A percentile compares a stretch with the other conserved stretches of the same genome.
Conservation (phyloP, 1,139 yeast species). For the Kurtzmaniella natalensis region DNA sequence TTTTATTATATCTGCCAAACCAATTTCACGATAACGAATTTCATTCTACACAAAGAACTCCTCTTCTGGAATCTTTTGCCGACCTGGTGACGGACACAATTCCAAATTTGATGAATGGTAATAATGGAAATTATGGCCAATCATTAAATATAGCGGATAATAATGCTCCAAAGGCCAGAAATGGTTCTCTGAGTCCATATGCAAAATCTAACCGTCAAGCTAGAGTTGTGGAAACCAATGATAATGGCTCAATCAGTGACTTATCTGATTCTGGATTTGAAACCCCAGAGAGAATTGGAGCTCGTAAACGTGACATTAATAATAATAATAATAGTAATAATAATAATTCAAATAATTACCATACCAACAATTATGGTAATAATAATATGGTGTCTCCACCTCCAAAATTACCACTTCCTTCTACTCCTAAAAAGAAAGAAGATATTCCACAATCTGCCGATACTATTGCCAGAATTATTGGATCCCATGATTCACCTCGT, state of each 20-base stretch:
- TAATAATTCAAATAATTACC: constrained; percentile 1
- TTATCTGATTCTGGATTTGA: constrained; percentile 9
- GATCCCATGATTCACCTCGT: constrained; percentile 21
- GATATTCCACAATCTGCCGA: constrained; percentile 3
- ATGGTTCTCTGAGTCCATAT: constrained; percentile 34
- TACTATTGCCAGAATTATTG: constrained; percentile 7
- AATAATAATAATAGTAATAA: background rate
- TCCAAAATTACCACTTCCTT: constrained; percentile 30
- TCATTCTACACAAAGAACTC: constrained; percentile 16
- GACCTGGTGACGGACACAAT: background rate
- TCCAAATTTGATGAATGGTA: background rate
- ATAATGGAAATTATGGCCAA: background rate
- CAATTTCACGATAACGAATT: constrained; percentile 36
- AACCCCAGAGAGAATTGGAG: background rate
- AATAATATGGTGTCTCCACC: constrained; percentile 30
- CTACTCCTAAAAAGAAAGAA: constrained; percentile 10
- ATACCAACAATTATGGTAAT: constrained; percentile 2
- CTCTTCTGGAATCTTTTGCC: background rate
- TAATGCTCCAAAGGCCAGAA: background rate
- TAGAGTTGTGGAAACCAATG: constrained; percentile 41
- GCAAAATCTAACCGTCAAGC: constrained; percentile 46
- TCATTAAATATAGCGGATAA: constrained; percentile 3
- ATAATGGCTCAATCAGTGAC: constrained; percentile 18
- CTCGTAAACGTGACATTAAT: background rate
- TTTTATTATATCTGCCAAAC: constrained; percentile 39